Evolutionary conservation across 208 protist genomes (phyloP).

Genomic region (Leishmania major): DNA sequence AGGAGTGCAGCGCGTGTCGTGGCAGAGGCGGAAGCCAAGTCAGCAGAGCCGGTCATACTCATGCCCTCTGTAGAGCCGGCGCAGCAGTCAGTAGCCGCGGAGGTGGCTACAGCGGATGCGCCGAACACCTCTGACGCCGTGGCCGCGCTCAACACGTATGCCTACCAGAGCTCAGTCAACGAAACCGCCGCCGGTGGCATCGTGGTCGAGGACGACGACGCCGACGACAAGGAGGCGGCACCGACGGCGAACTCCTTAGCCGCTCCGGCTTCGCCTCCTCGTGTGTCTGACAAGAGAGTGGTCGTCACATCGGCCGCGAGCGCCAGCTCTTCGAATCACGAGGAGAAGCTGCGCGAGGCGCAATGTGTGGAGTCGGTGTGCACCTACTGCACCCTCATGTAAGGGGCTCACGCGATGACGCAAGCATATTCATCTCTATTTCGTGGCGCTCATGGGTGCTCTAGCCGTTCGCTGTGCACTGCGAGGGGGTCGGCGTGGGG

Average conservation of each 20-base stretch:
- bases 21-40: neutral
- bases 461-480: neutral
- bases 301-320: conserved; percentile 22
- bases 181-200: neutral
- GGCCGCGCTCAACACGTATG: conserved; percentile 35
- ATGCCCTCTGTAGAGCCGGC: neutral
- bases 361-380: conserved; percentile 26
- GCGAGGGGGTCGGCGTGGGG: neutral
- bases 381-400: conserved; percentile 32
- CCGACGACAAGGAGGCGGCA: neutral
- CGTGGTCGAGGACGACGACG: neutral
- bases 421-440: neutral
- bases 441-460: neutral
- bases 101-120: neutral
- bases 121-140: conserved; percentile 13
- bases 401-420: neutral
- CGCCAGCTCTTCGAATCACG: conserved; percentile 8
- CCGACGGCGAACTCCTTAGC: neutral
- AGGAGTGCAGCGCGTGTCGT: neutral
- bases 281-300: conserved; percentile 13
- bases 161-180: conserved; percentile 15
- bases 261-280: neutral
- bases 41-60: neutral
- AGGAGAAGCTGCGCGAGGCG: conserved; percentile 20
- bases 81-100: neutral